Evolutionary conservation across 805 yeast genomes (phyloP).

Genomic region (Monosporozyma solicola): DNA sequence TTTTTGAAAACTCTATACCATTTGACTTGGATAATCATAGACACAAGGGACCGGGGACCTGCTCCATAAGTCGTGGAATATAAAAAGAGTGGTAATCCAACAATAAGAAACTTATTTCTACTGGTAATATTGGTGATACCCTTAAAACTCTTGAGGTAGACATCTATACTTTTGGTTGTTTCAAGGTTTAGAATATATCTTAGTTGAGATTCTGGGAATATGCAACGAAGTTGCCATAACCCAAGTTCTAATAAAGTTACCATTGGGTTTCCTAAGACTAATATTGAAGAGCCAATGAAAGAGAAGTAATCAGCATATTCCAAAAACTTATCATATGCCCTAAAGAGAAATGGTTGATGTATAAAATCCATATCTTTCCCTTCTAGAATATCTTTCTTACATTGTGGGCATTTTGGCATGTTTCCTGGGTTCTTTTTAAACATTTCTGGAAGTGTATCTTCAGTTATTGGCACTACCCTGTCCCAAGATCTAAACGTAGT

Average conservation of each 20-base stretch:
- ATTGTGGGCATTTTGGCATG: slow-evolving; percentile 9
- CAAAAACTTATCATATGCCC: slow-evolving; percentile 1
- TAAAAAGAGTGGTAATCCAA: slow-evolving; percentile 18
- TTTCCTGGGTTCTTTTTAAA: neutral
- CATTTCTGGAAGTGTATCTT: neutral
- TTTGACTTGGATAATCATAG: neutral
- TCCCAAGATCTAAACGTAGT: neutral
- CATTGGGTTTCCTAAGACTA: slow-evolving; percentile 9
- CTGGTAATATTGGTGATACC: slow-evolving; percentile 17
- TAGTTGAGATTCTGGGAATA: slow-evolving; percentile 22
- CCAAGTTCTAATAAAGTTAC: slow-evolving; percentile 18
- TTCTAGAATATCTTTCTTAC: slow-evolving; percentile 5
- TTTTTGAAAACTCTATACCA: slow-evolving; percentile 1
- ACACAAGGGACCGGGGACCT: neutral
- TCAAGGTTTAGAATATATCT: slow-evolving; percentile 17
- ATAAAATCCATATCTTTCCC: slow-evolving; percentile 1
- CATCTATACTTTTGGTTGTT: slow-evolving; percentile 24
- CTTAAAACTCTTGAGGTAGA: slow-evolving; percentile 15
- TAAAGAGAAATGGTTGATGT: neutral
- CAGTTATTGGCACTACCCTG: neutral
- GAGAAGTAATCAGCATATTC: slow-evolving; percentile 2
- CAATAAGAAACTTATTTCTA: slow-evolving; percentile 11
- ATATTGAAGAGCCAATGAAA: slow-evolving; percentile 2
- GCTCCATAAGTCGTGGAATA: slow-evolving; percentile 4
- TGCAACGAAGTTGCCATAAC: slow-evolving; percentile 20